Evolutionary conservation across 345 rosid species (phyloP), one percentile per base, ranked within the genome.

Genomic region (Combretum micranthum): DNA sequence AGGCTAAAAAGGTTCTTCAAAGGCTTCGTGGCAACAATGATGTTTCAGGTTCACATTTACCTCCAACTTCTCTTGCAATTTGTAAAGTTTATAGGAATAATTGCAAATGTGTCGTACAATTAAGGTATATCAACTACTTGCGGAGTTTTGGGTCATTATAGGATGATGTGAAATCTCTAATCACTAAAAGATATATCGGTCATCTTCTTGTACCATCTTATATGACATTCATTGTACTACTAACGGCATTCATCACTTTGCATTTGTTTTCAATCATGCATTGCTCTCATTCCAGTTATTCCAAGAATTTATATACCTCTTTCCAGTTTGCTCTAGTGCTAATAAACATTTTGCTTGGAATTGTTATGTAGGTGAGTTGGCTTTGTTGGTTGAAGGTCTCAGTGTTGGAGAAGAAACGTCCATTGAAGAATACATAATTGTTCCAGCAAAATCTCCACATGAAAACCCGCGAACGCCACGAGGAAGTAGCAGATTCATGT

Each of bases 381-480:
- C 79, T n/a, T 67, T 75, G 64, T 69, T 75, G 15, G 59, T 75
- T 46, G 76, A 75, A 54, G 76, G 80, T 9, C 74, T 75, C n/a
- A 72, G 65, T 9, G 64, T 64, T 11, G 71, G 76, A 53, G 55
- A 18, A 0, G 77, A n/a, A 72, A 61, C 74, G 42, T 13, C 52
- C 20, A 64, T 75, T 56, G 76, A 69, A 53, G 76, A 75, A 66
- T 63, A 64, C 42, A 59, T 72, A 5, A 56, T 75, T 20, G 61
- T 67, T 26, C 71, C 77, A 10, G 64, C 56, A 14, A 61, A 50
- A 39, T 73, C 62, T 8, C 18, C 13, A 50, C 64, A 42, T 22
- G 17, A 51, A 13, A 10, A 26, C 21, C 19, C 9, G 43, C 56
- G n/a, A 12, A 19, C 53, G 15, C 20, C 43, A 20, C 32, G 15